A percentile compares a stretch with the other conserved stretches of the same genome.
Evolutionary conservation across 1,139 yeast genomes (phyloP).

Genomic region (Taphrina communis): DNA sequence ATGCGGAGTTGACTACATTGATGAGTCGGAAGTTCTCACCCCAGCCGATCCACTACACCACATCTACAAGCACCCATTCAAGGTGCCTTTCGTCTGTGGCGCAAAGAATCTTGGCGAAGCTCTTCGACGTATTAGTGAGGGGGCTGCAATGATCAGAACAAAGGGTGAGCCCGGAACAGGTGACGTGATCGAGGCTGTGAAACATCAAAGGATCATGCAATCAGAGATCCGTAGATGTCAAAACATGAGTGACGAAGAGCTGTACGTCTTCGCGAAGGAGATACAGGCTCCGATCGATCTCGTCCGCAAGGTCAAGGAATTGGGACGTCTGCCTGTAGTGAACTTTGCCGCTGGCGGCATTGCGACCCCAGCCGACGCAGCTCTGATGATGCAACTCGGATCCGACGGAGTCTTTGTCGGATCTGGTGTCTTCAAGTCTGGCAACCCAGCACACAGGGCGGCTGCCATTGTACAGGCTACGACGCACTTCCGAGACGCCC

Average conservation of each 20-base stretch:
- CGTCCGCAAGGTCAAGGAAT: slow-evolving; percentile 59
- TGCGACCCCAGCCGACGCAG: slow-evolving; percentile 90
- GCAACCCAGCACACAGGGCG: slow-evolving; percentile 77
- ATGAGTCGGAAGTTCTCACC: slow-evolving; percentile 63
- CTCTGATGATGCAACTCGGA: slow-evolving; percentile 87
- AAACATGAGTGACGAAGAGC: slow-evolving; percentile 57
- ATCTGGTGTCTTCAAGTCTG: slow-evolving; percentile 82
- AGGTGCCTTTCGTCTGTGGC: slow-evolving; percentile 85
- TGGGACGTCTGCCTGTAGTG: slow-evolving; percentile 78
- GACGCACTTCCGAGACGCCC: slow-evolving; percentile 71
- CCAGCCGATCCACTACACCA: slow-evolving; percentile 64
- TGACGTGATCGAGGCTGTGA: slow-evolving; percentile 84
- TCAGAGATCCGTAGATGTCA: slow-evolving; percentile 62
- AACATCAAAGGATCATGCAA: slow-evolving; percentile 68
- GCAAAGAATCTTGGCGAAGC: slow-evolving; percentile 87
- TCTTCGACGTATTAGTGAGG: slow-evolving; percentile 77
- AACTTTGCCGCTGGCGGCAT: slow-evolving; percentile 92
- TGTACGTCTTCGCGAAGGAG: slow-evolving; percentile 62
- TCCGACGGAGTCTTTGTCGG: slow-evolving; percentile 91
- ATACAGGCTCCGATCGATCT: slow-evolving; percentile 66
- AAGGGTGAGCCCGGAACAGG: slow-evolving; percentile 94
- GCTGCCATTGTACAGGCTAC: slow-evolving; percentile 82
- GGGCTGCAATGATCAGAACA: slow-evolving; percentile 87
- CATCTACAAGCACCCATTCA: slow-evolving; percentile 65
- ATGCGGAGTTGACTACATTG: slow-evolving; percentile 77